Base-by-base conservation (phyloP, 164 flowering plant species). In the Pachysandra terminalis region DNA sequence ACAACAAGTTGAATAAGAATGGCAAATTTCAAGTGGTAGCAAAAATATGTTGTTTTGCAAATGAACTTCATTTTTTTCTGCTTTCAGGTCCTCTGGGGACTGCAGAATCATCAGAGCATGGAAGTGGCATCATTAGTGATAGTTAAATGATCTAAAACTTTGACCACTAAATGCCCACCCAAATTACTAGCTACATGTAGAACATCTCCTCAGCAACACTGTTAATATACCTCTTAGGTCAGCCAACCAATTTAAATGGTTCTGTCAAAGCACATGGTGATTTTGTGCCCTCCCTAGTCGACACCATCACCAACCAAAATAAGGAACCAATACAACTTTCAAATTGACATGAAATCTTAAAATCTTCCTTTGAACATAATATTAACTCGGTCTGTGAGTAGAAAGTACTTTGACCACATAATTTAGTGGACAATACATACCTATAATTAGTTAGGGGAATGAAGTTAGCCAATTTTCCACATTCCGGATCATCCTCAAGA, bases 371-470 rank as follows among this genome's bases (percentile, higher is more conserved):
- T 45, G 51, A 12, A 45, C 15, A 45, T 5, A 1, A 63, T 16
- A 10, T 9, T 32, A 48, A 23, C 35, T 45, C 55, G 48, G 21
- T 35, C 52, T 45, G 37, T 55, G 25, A 22, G 10, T 21, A 14
- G 22, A 32, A 32, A 65, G 28, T 65, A 1, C 25, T 45, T 24
- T 23, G 14, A 65, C 1, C 19, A 32, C 27, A 65, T n/a, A 32
- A 57, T 54, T 15, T 58, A 59, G 35, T 25, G 59, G 56, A 27
- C 24, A 8, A 70, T 26, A 51, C 55, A 56, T 55, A 91, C 99
- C 91, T 89, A 69, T 80, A 95, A 79, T 92, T 92, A 65, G 99
- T 90, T 49, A 95, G 78, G 55, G 99, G 99, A 55, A 63, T 52
- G 67, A 91, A 95, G 51, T 90, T 77, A 58, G 96, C 87, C 59